Percentiles rank a stretch among this genome's conserved stretches.
These are phyloP conservation scores for Hemileia vastatrix DNA, from an alignment of 1,284 basidiomycete species.

Conservation along the genomic window DNA sequence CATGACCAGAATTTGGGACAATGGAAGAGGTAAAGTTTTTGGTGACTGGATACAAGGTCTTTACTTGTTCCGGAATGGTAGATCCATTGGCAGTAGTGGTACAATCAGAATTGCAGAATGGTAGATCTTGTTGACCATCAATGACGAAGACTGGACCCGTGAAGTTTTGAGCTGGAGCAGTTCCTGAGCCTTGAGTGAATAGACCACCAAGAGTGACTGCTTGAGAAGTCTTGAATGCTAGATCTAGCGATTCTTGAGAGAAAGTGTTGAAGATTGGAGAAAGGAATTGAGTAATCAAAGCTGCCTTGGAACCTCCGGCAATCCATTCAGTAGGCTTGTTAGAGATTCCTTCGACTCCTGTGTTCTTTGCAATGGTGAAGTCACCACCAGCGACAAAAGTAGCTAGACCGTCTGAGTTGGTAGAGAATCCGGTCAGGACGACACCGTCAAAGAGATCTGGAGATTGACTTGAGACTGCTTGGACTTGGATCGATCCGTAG, in stretches of 20 bases:
- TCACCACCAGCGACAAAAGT: conserved; percentile 12
- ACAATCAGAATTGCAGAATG: not conserved
- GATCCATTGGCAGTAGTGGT: not conserved
- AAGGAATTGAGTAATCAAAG: conserved; percentile 16
- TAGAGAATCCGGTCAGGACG: conserved; percentile 24
- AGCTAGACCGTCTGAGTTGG: conserved; percentile 9
- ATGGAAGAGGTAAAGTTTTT: no score
- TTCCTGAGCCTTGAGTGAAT: conserved; percentile 20
- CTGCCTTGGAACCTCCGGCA: conserved; percentile 17
- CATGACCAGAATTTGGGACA: no score
- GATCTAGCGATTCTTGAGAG: not conserved
- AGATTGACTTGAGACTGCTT: not conserved
- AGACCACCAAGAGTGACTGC: conserved; percentile 24
- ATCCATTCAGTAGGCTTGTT: conserved; percentile 11
- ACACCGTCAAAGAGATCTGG: conserved; percentile 24
- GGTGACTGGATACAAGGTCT: not conserved
- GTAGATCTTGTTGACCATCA: conserved; percentile 12
- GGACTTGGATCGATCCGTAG: conserved; percentile 23
- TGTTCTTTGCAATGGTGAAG: conserved; percentile 13
- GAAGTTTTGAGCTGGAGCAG: conserved; percentile 10
- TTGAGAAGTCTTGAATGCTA: conserved; percentile 12
- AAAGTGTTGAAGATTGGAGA: conserved; percentile 16
- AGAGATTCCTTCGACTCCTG: conserved; percentile 15
- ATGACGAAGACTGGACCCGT: conserved; percentile 24
- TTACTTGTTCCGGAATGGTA: not conserved